A percentile compares a stretch with the other conserved stretches of the same genome.
Evolutionary conservation across 192 early-diverging fungal genomes (phyloP).

Genomic region (Rhizophagus prolifer): DNA sequence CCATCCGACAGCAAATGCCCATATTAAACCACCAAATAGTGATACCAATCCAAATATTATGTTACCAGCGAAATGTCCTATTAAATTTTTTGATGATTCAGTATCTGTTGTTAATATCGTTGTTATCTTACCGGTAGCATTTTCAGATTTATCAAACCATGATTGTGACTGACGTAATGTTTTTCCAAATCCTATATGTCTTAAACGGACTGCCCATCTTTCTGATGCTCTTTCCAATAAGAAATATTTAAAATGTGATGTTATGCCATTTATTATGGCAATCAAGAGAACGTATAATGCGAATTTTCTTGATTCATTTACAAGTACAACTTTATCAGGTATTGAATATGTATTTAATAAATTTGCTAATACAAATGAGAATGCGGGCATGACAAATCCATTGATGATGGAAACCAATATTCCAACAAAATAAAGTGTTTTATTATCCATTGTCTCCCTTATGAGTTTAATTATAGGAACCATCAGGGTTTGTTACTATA

Average conservation of each 20-base stretch:
- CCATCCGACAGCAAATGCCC: slow-evolving; percentile 17
- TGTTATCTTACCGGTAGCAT: background rate
- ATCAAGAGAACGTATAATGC: slow-evolving; percentile 5
- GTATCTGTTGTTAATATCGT: slow-evolving; percentile 21
- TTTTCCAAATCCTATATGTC: slow-evolving; percentile 19
- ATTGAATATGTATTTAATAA: slow-evolving; percentile 23
- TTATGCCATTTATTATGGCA: slow-evolving; percentile 15
- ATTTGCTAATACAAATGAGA: slow-evolving; percentile 20
- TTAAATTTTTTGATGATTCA: slow-evolving; percentile 19
- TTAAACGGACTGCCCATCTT: slow-evolving; percentile 9
- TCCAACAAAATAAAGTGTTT: background rate
- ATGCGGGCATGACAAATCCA: slow-evolving; percentile 27
- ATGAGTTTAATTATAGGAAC: background rate
- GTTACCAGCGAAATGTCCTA: slow-evolving; percentile 24
- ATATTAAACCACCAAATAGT: slow-evolving; percentile 20
- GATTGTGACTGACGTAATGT: slow-evolving; percentile 21
- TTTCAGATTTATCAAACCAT: slow-evolving; percentile 23
- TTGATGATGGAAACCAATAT: slow-evolving; percentile 12
- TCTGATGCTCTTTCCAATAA: slow-evolving; percentile 24
- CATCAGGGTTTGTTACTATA: background rate
- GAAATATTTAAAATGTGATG: slow-evolving; percentile 22
- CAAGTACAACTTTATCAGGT: slow-evolving; percentile 5
- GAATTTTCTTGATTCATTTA: background rate
- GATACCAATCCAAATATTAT: slow-evolving; percentile 11
- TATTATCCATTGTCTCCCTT: slow-evolving; percentile 1